Base-by-base conservation (phyloP, 257 asterid genomes). In the Forsythia suspensa region DNA sequence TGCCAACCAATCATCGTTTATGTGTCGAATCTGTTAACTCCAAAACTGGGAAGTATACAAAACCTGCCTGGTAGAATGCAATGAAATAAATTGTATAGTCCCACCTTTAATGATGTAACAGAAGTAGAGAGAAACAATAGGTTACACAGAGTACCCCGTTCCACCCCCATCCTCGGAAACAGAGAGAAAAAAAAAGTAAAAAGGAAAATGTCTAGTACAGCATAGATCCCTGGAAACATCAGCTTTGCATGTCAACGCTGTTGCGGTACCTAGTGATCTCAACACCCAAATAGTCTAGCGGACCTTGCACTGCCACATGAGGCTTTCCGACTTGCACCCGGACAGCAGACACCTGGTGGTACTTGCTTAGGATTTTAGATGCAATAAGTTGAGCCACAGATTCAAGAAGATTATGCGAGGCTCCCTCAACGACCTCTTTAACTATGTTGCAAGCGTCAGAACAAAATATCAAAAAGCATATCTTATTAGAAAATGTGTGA, bases 271-370 rank as follows among this genome's bases (percentile, higher is more conserved):
- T 88, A 10, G 66, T 55, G 70, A 96, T 92, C 92, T 96, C 97
- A 10, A 96, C 94, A 0, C 97, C 98, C 84, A 94, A 85, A 85
- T 92, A 94, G 82, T 96, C 98, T 4, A 96, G 84, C 3, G 89
- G 81, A 38, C 99, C 97, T 10, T 80, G 79, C 73, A 96, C 97
- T 0, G 96, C 97, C 3, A 94, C 97, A 44, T 94, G 98, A 0
- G 99, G 98, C 90, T 96, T 96, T 39, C 95, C 97, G 10, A 96
- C 89, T 80, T 88, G 92, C 52, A 96, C 84, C 8, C 97, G 90
- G 36, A 96, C 93, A 66, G 89, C 89, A 63, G 94, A 85, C 75
- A 94, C 79, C 83, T 83, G 89, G 15, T 89, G 85, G 75, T 70
- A 86, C 80, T 89, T 83, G 72, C 70, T 67, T 82, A 95, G 87